Conservation (phyloP, 2,329 filamentous ascomycete species). For the Xylaria polymorpha region DNA sequence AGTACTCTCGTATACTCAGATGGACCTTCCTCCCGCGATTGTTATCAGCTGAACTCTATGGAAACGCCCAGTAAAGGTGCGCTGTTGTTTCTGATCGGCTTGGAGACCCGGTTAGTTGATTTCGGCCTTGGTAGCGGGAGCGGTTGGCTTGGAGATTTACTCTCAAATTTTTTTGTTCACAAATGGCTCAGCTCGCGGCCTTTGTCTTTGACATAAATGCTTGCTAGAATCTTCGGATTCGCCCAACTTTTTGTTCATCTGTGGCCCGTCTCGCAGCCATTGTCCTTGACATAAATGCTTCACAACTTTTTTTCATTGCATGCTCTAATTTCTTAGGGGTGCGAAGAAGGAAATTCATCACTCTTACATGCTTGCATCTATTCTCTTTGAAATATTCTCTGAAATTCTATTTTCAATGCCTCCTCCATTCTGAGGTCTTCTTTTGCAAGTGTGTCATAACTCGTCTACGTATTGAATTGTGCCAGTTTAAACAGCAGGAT, state of each 20-base stretch:
- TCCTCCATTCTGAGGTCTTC: too few species aligned
- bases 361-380: too few species aligned
- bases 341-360: constrained; percentile 25
- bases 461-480: too few species aligned
- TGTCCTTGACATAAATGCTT: constrained; percentile 32
- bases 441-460: too few species aligned
- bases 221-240: constrained; percentile 32
- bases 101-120: constrained; percentile 18
- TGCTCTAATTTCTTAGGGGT: constrained; percentile 23
- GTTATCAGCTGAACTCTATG: constrained; percentile 21
- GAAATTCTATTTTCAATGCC: too few species aligned
- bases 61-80: constrained; percentile 33
- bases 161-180: constrained; percentile 19
- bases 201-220: constrained; percentile 25
- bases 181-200: constrained; percentile 23
- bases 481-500: too few species aligned
- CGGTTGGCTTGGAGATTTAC: constrained; percentile 19
- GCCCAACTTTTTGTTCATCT: constrained; percentile 16
- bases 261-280: constrained; percentile 24
- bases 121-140: constrained; percentile 29
- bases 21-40: constrained; percentile 25
- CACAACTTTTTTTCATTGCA: constrained; percentile 34
- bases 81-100: constrained; percentile 25
- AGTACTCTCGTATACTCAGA: constrained; percentile 28
- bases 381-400: too few species aligned